Conservation (phyloP, 495 filamentous ascomycete species). For the Collariella sp. region DNA sequence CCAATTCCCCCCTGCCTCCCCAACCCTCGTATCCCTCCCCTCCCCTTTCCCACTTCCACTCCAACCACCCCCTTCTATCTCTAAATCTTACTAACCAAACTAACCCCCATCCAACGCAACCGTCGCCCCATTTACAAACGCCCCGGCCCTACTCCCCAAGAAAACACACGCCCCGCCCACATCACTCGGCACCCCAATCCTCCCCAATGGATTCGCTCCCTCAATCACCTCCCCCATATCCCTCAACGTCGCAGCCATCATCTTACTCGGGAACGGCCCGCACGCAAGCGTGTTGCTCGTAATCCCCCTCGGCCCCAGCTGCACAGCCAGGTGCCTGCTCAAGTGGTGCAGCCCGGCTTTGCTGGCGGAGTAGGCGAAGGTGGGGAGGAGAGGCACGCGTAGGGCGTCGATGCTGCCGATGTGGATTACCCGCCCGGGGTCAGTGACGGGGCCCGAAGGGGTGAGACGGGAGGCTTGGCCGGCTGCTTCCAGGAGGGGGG, state of each 20-base stretch:
- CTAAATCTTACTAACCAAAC: slow-evolving; percentile 29
- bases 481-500: slow-evolving; percentile 58
- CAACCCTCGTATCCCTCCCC: neutral
- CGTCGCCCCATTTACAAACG: slow-evolving; percentile 70
- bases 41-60: neutral
- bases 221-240: slow-evolving; percentile 54
- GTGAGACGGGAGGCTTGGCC: slow-evolving; percentile 33
- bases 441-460: slow-evolving; percentile 9
- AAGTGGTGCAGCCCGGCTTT: slow-evolving; percentile 75
- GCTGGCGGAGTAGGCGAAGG: slow-evolving; percentile 64
- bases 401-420: slow-evolving; percentile 71
- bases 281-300: slow-evolving; percentile 54
- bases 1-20: neutral
- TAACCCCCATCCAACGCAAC: slow-evolving; percentile 60
- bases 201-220: slow-evolving; percentile 54
- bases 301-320: slow-evolving; percentile 60
- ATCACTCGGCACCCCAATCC: slow-evolving; percentile 64
- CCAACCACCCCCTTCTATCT: neutral
- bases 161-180: slow-evolving; percentile 72
- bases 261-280: slow-evolving; percentile 74
- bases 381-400: slow-evolving; percentile 60
- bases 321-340: slow-evolving; percentile 58
- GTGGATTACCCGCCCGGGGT: slow-evolving; percentile 61
- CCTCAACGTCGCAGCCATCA: slow-evolving; percentile 68
- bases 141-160: slow-evolving; percentile 59